Percentiles rank a stretch among this genome's conserved stretches.
phyloP scores from a whole-genome alignment of 2,329 filamentous ascomycete species.

The Amauroascus verrucosus region DNA sequence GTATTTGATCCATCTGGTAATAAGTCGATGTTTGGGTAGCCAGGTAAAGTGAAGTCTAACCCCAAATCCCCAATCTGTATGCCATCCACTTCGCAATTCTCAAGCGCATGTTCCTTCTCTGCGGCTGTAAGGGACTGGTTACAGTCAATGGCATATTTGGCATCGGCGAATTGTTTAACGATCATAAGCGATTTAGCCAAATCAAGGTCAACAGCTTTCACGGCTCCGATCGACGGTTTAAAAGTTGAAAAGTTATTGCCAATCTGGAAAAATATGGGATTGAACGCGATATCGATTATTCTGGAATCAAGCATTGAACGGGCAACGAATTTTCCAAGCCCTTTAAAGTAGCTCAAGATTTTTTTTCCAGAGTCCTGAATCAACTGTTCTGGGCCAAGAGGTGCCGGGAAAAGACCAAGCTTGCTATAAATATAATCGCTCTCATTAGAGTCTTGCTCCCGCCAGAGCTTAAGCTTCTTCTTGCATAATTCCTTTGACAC shows the following conservation, averaged over 20 bases:
- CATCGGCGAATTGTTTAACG: constrained; percentile 74
- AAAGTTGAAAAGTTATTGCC: constrained; percentile 59
- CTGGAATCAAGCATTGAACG: constrained; percentile 96
- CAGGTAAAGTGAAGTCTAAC: constrained; percentile 89
- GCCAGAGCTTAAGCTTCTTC: constrained; percentile 94
- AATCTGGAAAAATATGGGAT: constrained; percentile 94
- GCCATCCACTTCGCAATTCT: constrained; percentile 62
- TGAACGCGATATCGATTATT: constrained; percentile 96
- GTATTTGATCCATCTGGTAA: constrained; percentile 62
- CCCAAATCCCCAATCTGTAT: constrained; percentile 75
- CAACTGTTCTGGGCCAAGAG: constrained; percentile 70
- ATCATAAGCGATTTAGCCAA: constrained; percentile 76
- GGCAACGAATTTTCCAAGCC: constrained; percentile 93
- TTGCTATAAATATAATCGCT: constrained; percentile 78
- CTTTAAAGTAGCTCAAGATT: constrained; percentile 77
- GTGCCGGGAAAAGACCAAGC: constrained; percentile 81
- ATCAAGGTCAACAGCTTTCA: constrained; percentile 79
- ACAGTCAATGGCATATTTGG: constrained; percentile 72
- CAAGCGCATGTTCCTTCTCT: constrained; percentile 60
- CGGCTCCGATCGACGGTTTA: constrained; percentile 73
- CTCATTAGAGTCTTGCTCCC: constrained; percentile 65
- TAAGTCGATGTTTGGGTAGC: constrained; percentile 78
- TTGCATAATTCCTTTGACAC: constrained; percentile 96
- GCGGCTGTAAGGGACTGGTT: constrained; percentile 54
- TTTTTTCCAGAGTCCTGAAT: constrained; percentile 70